Evolutionary conservation across 2,329 filamentous ascomycete genomes (phyloP).

Genomic region (Trichoderma asperellum): DNA sequence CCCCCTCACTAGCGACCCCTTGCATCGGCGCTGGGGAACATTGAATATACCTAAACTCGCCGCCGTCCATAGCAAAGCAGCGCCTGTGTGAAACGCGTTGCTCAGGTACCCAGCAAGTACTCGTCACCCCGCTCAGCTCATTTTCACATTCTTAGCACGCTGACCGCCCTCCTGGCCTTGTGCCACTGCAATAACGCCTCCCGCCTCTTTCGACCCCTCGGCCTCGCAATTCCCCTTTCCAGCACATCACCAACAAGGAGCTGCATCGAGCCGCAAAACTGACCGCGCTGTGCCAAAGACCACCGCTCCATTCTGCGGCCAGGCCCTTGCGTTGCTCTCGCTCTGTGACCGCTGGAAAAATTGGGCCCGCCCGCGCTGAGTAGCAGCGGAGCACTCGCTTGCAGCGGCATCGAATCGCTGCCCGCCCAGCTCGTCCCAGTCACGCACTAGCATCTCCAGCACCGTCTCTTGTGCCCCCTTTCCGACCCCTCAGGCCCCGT

Average conservation of each 20-base stretch:
- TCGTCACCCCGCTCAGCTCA: conserved; percentile 20
- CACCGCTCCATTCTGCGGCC: conserved; percentile 11
- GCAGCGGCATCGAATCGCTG: conserved; percentile 13
- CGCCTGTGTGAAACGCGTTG: background rate
- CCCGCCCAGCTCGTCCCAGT: conserved; percentile 9
- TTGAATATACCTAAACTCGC: background rate
- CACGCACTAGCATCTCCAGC: conserved; percentile 25
- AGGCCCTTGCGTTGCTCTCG: conserved; percentile 13
- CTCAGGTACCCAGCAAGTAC: background rate
- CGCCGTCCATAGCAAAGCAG: too few relatives aligned
- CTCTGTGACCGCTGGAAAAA: conserved; percentile 6
- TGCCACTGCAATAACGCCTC: conserved; percentile 8
- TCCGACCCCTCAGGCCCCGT: conserved; percentile 28
- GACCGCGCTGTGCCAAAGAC: background rate
- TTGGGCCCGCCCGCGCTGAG: conserved; percentile 23
- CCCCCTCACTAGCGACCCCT: conserved; percentile 9
- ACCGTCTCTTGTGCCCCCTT: conserved; percentile 19
- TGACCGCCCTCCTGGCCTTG: conserved; percentile 17
- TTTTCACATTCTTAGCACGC: conserved; percentile 1
- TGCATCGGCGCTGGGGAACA: background rate
- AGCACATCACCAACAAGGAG: conserved; percentile 19
- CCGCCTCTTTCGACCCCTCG: conserved; percentile 9
- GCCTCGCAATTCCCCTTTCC: background rate
- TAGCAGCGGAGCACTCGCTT: conserved; percentile 15
- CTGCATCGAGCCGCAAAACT: background rate